These are phyloP conservation scores for Rhynchospora tenuis DNA, from an alignment of 176 grass and related monocot species.

Conservation along the genomic window DNA sequence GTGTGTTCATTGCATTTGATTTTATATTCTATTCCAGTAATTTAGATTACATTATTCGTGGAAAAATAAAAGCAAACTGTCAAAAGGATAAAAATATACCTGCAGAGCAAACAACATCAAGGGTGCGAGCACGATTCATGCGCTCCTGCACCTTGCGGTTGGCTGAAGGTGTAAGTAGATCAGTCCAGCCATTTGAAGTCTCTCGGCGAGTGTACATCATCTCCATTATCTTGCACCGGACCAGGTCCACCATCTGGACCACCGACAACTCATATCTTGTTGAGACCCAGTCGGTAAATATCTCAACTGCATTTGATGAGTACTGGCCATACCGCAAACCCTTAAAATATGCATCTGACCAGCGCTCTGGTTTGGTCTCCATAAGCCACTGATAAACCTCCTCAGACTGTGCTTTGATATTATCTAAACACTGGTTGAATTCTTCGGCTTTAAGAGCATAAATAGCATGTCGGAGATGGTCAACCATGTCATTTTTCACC, in stretches of 20 bases:
- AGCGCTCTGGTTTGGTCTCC: conserved; percentile 73
- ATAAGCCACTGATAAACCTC: conserved; percentile 86
- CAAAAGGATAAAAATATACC: conserved; percentile 12
- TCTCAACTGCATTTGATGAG: conserved; percentile 52
- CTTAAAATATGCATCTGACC: conserved; percentile 93
- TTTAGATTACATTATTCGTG: background rate
- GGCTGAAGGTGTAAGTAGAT: conserved; percentile 48
- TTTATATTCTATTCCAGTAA: background rate
- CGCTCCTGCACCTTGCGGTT: conserved; percentile 81
- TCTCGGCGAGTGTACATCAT: conserved; percentile 78
- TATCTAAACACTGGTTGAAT: conserved; percentile 63
- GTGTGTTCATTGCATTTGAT: background rate
- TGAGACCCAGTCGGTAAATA: conserved; percentile 63
- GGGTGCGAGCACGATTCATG: conserved; percentile 53
- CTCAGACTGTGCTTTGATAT: conserved; percentile 61
- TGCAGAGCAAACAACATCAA: conserved; percentile 56
- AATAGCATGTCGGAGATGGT: conserved; percentile 61
- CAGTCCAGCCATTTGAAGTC: conserved; percentile 62
- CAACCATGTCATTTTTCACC: conserved; percentile 62
- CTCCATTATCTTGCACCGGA: conserved; percentile 92
- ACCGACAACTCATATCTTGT: conserved; percentile 73
- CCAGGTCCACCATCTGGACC: conserved; percentile 75
- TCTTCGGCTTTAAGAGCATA: conserved; percentile 70
- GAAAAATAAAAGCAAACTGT: background rate
- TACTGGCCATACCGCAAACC: conserved; percentile 65